Evolutionary conservation across 1,284 basidiomycete species (phyloP).

Genomic region (Dichomitus squalens): DNA sequence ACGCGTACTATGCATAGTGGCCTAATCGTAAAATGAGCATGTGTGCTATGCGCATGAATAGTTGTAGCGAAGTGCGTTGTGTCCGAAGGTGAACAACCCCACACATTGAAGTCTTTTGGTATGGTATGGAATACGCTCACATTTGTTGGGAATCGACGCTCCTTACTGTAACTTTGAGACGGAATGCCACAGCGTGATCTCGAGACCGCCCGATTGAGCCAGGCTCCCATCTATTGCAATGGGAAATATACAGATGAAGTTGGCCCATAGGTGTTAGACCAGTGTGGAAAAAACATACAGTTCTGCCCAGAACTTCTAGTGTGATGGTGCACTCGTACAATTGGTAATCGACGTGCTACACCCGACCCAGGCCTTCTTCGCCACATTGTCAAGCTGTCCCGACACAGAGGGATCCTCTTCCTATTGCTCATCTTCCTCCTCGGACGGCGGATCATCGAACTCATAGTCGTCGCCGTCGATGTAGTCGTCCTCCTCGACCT

Average conservation of each 20-base stretch:
- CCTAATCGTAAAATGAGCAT: constrained; percentile 12
- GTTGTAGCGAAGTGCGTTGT: too few relatives aligned
- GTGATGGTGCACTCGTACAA: constrained; percentile 15
- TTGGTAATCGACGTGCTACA: not conserved
- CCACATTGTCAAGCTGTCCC: too few relatives aligned
- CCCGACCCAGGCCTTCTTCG: too few relatives aligned
- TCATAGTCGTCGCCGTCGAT: constrained; percentile 33
- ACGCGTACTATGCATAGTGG: constrained; percentile 22
- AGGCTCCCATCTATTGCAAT: not conserved
- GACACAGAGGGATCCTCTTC: too few relatives aligned
- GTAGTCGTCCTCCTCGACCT: constrained; percentile 59
- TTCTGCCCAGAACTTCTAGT: constrained; percentile 15
- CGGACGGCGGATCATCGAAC: constrained; percentile 25
- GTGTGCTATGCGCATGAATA: not conserved
- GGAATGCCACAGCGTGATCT: too few relatives aligned
- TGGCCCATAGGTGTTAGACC: not conserved
- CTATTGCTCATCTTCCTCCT: constrained; percentile 27
- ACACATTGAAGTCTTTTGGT: too few relatives aligned
- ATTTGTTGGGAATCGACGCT: too few relatives aligned
- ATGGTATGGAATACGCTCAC: too few relatives aligned
- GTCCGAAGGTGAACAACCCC: too few relatives aligned
- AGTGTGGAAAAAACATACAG: not conserved
- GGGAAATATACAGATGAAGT: not conserved
- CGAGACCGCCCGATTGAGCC: too few relatives aligned
- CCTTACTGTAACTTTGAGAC: too few relatives aligned